Conservation (phyloP, 2,329 filamentous ascomycete genomes). For the Didymella arachidicola region DNA sequence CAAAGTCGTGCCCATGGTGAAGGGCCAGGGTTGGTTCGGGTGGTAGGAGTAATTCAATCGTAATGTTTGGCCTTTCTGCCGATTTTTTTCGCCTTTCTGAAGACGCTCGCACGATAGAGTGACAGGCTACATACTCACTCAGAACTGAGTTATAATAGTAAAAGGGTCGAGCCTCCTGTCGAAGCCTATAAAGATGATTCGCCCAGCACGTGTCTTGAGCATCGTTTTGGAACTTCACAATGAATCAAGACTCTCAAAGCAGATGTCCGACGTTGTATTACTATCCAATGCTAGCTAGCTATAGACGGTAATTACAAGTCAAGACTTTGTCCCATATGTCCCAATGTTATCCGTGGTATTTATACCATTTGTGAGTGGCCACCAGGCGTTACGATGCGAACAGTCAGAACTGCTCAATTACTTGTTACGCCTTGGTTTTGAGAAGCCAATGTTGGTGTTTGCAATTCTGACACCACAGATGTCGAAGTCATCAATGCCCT, state of each 20-base stretch:
- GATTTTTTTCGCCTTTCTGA: background rate
- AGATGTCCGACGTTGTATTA: slow-evolving; percentile 9
- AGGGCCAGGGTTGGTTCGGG: slow-evolving; percentile 3
- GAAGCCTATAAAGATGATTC: background rate
- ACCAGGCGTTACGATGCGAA: slow-evolving; percentile 3
- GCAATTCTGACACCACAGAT: too few species aligned
- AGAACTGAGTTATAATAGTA: background rate
- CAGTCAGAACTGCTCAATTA: slow-evolving; percentile 13
- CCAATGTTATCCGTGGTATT: slow-evolving; percentile 2
- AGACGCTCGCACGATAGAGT: background rate
- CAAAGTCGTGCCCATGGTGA: background rate
- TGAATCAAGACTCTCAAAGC: background rate
- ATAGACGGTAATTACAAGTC: slow-evolving; percentile 15
- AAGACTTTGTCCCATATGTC: slow-evolving; percentile 9
- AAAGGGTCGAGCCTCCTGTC: background rate
- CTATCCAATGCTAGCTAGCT: slow-evolving; percentile 20
- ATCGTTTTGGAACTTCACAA: background rate
- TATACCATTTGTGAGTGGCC: slow-evolving; percentile 2
- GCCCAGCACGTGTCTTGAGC: background rate
- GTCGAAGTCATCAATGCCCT: background rate
- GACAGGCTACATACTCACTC: background rate
- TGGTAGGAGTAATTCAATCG: background rate
- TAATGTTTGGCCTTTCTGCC: background rate
- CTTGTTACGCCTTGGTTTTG: background rate
- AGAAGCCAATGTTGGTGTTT: background rate